Conservation (phyloP, 169 alveolate species). For the Eimeria falciformis region DNA sequence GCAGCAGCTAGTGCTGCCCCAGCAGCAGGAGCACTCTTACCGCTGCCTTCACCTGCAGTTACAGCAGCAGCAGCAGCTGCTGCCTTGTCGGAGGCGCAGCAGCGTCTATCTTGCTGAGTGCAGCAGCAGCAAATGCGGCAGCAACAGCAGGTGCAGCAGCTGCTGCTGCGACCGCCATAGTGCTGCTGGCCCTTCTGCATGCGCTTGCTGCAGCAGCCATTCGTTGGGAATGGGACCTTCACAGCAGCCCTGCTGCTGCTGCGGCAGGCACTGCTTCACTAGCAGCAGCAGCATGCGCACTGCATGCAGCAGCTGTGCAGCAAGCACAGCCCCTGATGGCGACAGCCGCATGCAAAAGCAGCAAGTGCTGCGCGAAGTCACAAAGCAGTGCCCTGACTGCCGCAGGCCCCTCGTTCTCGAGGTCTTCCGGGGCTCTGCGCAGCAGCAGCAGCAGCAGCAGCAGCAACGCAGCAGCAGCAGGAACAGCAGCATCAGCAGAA, state of each 20-base stretch:
- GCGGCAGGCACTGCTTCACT: neutral
- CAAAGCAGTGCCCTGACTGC: constrained; percentile 16
- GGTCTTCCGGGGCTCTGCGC: neutral
- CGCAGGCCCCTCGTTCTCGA: neutral
- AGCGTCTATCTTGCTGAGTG: neutral
- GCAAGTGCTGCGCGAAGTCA: neutral
- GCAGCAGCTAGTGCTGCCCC: neutral
- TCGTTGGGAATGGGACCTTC: neutral
- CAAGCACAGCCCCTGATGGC: neutral
- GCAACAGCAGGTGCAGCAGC: neutral
- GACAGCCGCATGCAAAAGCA: neutral
- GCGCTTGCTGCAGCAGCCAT: neutral
- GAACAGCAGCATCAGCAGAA: too few relatives aligned
- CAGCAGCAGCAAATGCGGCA: neutral
- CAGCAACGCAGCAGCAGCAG: neutral
- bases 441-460: neutral
- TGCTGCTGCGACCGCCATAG: neutral
- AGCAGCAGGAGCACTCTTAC: neutral
- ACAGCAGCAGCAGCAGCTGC: neutral
- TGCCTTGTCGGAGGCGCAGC: neutral
- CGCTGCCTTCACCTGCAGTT: neutral
- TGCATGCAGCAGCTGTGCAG: neutral
- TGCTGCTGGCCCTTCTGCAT: constrained; percentile 12
- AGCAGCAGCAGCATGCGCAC: constrained; percentile 1
- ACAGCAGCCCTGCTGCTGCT: neutral